Conservation (phyloP, 202 grass and related monocot genomes). For the Bolboschoenoplectus hybrid region DNA sequence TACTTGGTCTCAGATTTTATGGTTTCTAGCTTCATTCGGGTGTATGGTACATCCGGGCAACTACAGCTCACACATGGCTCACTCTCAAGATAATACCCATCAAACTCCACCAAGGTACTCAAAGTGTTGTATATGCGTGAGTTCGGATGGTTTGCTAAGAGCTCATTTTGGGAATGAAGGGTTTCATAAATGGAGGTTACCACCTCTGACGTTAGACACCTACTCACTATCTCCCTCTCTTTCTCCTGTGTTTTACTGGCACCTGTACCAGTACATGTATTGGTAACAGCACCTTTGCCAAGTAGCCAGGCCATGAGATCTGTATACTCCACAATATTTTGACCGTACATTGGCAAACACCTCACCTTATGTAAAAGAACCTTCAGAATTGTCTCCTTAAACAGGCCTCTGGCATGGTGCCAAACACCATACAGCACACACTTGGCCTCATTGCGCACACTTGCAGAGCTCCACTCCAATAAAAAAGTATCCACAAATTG, state of each 20-base stretch:
- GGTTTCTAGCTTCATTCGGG: slow-evolving; percentile 92
- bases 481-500: slow-evolving; percentile 84
- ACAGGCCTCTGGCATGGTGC: slow-evolving; percentile 70
- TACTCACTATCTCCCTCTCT: slow-evolving; percentile 65
- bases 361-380: slow-evolving; percentile 77
- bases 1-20: slow-evolving; percentile 97
- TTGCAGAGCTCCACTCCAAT: slow-evolving; percentile 90
- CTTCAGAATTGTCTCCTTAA: slow-evolving; percentile 73
- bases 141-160: slow-evolving; percentile 99
- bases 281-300: slow-evolving; percentile 65
- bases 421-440: slow-evolving; percentile 82
- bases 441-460: slow-evolving; percentile 92
- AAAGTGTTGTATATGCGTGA: slow-evolving; percentile 89
- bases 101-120: slow-evolving; percentile 94
- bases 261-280: slow-evolving; percentile 19
- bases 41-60: slow-evolving; percentile 93
- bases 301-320: slow-evolving; percentile 84
- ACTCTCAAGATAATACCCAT: slow-evolving; percentile 94
- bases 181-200: slow-evolving; percentile 87
- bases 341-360: slow-evolving; percentile 82
- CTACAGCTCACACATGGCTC: slow-evolving; percentile 98
- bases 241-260: slow-evolving; percentile 58
- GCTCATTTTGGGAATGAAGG: slow-evolving; percentile 90
- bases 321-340: slow-evolving; percentile 92
- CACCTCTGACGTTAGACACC: slow-evolving; percentile 77